Evolutionary conservation across 2,329 filamentous ascomycete genomes (phyloP).

Genomic region (Aphanocladium album): DNA sequence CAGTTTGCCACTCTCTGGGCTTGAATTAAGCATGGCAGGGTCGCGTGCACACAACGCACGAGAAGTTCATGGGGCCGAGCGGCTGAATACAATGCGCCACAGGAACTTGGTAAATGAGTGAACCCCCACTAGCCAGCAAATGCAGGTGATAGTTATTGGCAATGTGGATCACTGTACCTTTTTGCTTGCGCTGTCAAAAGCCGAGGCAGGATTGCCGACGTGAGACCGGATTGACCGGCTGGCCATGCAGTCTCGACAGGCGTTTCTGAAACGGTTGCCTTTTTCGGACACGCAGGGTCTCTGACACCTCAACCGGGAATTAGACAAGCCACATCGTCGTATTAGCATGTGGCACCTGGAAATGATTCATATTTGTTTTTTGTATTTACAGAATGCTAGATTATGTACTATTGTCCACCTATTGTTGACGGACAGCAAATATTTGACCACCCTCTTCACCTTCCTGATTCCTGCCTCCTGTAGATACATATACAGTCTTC

Average conservation of each 20-base stretch:
- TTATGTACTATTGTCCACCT: background rate
- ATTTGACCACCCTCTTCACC: slow-evolving; percentile 8
- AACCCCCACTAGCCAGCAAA: background rate
- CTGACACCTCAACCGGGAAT: background rate
- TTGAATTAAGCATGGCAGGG: too few species aligned
- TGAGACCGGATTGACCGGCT: background rate
- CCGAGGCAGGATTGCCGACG: background rate
- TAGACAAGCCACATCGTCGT: background rate
- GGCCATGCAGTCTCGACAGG: too few species aligned
- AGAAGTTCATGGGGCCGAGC: background rate
- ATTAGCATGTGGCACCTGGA: background rate
- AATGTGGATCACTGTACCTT: background rate
- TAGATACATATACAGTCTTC: slow-evolving; percentile 16
- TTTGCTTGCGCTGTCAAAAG: background rate
- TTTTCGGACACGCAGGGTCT: background rate
- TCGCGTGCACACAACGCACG: background rate
- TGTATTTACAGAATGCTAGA: background rate
- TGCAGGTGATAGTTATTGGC: background rate
- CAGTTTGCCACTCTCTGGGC: too few species aligned
- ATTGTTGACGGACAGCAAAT: slow-evolving; percentile 1
- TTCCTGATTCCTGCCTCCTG: slow-evolving; percentile 7
- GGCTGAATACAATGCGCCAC: background rate
- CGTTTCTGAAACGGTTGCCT: background rate
- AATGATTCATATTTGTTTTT: background rate
- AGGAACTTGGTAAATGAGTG: background rate